Evolutionary conservation across 2,329 filamentous ascomycete genomes (phyloP).

Genomic region (Elsinoe necatrix): DNA sequence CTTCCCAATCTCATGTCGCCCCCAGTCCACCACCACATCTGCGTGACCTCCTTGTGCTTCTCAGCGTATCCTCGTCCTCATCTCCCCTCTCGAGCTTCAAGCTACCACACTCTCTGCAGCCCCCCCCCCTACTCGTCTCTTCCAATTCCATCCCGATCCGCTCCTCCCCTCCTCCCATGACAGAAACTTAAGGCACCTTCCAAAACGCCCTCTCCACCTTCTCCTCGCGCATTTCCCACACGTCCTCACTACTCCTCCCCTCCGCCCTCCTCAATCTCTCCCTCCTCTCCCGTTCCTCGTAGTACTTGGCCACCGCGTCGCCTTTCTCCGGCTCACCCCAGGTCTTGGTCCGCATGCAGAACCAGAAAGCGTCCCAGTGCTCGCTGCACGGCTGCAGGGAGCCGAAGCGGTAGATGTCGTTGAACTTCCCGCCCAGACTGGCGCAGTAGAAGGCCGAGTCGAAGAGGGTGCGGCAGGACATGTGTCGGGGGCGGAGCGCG

Average conservation of each 20-base stretch:
- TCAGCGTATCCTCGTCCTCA: too few species aligned
- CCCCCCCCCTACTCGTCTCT: background rate
- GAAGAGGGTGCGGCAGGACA: constrained; percentile 86
- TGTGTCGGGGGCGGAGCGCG: constrained; percentile 65
- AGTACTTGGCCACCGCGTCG: constrained; percentile 55
- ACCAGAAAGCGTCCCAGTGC: constrained; percentile 91
- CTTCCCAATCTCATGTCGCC: background rate
- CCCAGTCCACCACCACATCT: background rate
- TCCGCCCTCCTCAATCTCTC: constrained; percentile 48
- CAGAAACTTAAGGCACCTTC: constrained; percentile 17
- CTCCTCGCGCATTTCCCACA: constrained; percentile 69
- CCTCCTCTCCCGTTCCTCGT: constrained; percentile 57
- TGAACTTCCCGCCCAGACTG: constrained; percentile 83
- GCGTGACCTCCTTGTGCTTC: background rate
- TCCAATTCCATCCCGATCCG: background rate
- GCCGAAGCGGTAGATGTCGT: constrained; percentile 82
- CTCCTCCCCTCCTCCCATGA: background rate
- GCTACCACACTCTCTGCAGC: too few species aligned
- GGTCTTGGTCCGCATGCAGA: constrained; percentile 81
- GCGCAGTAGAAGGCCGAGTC: constrained; percentile 93
- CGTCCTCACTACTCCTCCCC: constrained; percentile 69
- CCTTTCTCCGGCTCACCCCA: constrained; percentile 53
- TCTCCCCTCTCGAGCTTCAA: too few species aligned
- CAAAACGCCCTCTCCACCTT: constrained; percentile 46
- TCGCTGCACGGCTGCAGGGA: constrained; percentile 67